Base-by-base conservation (phyloP, 352 stramenopile species). In the Globisporangium spinosum region DNA sequence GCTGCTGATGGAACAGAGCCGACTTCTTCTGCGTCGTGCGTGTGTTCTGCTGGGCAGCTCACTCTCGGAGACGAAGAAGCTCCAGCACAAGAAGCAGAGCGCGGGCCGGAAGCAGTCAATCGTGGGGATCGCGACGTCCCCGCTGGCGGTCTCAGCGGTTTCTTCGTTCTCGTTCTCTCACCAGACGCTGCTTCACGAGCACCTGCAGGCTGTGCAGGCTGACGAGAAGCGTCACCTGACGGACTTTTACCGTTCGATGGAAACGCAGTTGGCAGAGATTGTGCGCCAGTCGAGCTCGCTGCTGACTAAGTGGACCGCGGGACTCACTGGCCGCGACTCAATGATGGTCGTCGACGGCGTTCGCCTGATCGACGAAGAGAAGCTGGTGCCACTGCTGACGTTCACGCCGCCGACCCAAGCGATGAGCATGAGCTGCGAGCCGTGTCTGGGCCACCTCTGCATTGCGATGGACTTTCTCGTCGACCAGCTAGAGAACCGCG, bases 381-480 rank as follows among this genome's bases (percentile, higher is more conserved):
- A 82, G 57, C 75, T 89, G 8, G 67, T 89, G 51, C 83, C 83
- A 17, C 68, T 91, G 57, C 66, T 91, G 20, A 64, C 64, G 1
- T 78, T 85, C 20, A 43, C 73, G 20, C 59, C 77, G n/a, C 74
- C 80, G 0, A 81, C 70, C 15, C 80, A 90, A n/a, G 77, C 81
- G 29, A 69, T 75, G 3, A 79, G 73, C 15, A 84, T 85, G 75
- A 72, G 69, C 47, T 80, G 80, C 43, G 75, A 76, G 45, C 78
- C 77, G 3, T 74, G 81, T 29, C 57, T 91, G 13, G 83, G 83
- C 29, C 83, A 91, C 38, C 61, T 91, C 13, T 81, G 71, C 56
- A 61, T 87, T 17, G 79, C 79, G n/a, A 91, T 91, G 76, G 74
- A 89, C 54, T 91, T 80, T 57, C 72, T 80, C 22, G 70, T 91